Base-by-base conservation (phyloP, 2,329 filamentous ascomycete species). In the Pseudocercospora musae region DNA sequence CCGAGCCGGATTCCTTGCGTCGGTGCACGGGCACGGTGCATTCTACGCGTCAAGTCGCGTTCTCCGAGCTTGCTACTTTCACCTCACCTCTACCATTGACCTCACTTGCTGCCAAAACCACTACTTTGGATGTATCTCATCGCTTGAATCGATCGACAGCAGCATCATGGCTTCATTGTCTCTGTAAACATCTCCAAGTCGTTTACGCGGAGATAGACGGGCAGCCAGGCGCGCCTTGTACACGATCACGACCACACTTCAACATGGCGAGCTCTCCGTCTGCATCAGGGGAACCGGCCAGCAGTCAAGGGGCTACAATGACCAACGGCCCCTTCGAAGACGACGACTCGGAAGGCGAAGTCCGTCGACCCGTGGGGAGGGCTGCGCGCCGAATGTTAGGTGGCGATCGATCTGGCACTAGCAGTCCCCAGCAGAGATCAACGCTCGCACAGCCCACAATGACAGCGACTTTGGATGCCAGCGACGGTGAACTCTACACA, bases 341-440 rank as follows among this genome's bases (percentile, higher is more conserved):
- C 13, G 64, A 66, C 46, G 46, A 60, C 29, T 67, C 68, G 13
- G 68, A 70, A 27, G 59, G 65, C 9, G 68, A 69, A 9, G 57
- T 70, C 27, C 67, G 69, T 25, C 62, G 65, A 44, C 73, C 73
- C 2, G 63, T 67, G 52, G 73, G 72, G 15, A 60, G 67, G 25
- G 68, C 71, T 37, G 71, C 72, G 3, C 66, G 71, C 31, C 67
- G 72, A 13, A 74, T 73, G 72, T 63, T 70, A n/a, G 67, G 65
- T 46, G 60, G 58, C 31, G 40, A 57, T 33, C 29, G 18, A 23
- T 37, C 29, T 50, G 42, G 18, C 23, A 33, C 3, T 21, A 21
- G 23, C 8, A 49, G 54, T 57, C 60, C 20, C n/a, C n/a, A 29
- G 31, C 49, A 20, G 40, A 62, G 40, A 31, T 52, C 48, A 25